These are phyloP conservation scores for Yamadazyma phyllophila DNA, from an alignment of 805 yeast species.

Conservation along the genomic window DNA sequence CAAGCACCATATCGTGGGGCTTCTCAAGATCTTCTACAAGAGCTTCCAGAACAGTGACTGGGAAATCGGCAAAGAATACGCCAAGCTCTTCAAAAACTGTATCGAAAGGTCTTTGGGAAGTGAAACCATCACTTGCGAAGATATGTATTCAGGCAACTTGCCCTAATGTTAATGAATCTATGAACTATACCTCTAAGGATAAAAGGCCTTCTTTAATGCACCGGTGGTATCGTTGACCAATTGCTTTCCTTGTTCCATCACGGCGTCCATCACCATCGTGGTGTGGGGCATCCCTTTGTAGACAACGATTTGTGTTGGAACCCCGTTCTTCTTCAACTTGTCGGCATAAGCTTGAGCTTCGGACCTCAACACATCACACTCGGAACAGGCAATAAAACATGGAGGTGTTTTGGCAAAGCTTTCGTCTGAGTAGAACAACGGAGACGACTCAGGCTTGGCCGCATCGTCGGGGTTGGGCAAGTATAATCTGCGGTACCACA, in stretches of 20 bases:
- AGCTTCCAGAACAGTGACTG: constrained; percentile 40
- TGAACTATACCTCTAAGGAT: constrained; percentile 1
- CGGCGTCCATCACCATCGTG: constrained; percentile 48
- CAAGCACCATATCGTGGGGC: constrained; percentile 54
- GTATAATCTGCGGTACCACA: constrained; percentile 44
- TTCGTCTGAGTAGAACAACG: constrained; percentile 38
- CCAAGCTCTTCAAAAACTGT: constrained; percentile 53
- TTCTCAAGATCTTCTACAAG: constrained; percentile 46
- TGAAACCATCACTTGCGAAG: constrained; percentile 43
- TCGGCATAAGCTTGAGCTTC: constrained; percentile 44
- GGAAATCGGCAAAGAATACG: constrained; percentile 57
- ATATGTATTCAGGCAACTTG: constrained; percentile 39
- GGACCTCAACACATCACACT: constrained; percentile 43
- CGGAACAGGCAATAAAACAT: constrained; percentile 41
- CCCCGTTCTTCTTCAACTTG: constrained; percentile 38
- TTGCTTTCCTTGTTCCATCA: constrained; percentile 31
- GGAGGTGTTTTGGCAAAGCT: constrained; percentile 41
- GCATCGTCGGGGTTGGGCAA: constrained; percentile 31
- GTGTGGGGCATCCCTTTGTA: constrained; percentile 48
- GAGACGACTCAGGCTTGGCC: constrained; percentile 37
- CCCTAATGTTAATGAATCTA: not conserved
- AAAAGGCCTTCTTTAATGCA: constrained; percentile 29
- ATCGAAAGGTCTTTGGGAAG: constrained; percentile 53
- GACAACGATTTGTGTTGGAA: constrained; percentile 28
- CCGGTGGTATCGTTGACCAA: constrained; percentile 29